These are phyloP conservation scores for Aspergillus quadrilineatus DNA, from an alignment of 2,329 filamentous ascomycete species.

Conservation along the genomic window DNA sequence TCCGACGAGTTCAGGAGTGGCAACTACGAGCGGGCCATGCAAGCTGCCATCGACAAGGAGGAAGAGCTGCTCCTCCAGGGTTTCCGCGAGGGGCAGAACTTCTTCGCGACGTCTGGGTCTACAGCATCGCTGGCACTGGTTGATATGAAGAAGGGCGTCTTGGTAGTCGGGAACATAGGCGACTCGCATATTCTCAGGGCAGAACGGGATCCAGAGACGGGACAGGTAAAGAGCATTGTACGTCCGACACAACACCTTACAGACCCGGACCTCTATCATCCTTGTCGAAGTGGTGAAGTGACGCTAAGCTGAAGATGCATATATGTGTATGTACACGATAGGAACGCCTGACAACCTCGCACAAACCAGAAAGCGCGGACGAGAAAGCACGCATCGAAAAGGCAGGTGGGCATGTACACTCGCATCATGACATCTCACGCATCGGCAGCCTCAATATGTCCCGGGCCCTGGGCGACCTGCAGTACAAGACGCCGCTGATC, in stretches of 20 bases:
- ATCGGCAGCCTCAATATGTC: slow-evolving; percentile 16
- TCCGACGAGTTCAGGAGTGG: background rate
- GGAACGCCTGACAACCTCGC: slow-evolving; percentile 5
- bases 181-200: slow-evolving; percentile 12
- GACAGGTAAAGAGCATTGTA: background rate
- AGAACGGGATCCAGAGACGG: background rate
- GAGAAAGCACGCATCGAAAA: slow-evolving; percentile 12
- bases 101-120: slow-evolving; percentile 8
- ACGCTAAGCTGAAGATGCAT: background rate
- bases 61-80: slow-evolving; percentile 3
- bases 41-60: slow-evolving; percentile 2
- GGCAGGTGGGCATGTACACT: slow-evolving; percentile 6
- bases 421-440: slow-evolving; percentile 4
- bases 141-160: slow-evolving; percentile 4
- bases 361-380: slow-evolving; percentile 1
- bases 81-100: slow-evolving; percentile 5
- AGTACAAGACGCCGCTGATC: slow-evolving; percentile 13
- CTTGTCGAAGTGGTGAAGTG: no score
- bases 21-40: slow-evolving; percentile 8
- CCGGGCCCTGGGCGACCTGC: slow-evolving; percentile 14
- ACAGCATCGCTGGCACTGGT: slow-evolving; percentile 6
- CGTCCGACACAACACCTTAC: background rate
- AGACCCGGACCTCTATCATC: no score
- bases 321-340: background rate
- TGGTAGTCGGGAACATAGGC: slow-evolving; percentile 13